Conservation (phyloP, 2,329 filamentous ascomycete genomes). For the Ophiostoma pallidulum region DNA sequence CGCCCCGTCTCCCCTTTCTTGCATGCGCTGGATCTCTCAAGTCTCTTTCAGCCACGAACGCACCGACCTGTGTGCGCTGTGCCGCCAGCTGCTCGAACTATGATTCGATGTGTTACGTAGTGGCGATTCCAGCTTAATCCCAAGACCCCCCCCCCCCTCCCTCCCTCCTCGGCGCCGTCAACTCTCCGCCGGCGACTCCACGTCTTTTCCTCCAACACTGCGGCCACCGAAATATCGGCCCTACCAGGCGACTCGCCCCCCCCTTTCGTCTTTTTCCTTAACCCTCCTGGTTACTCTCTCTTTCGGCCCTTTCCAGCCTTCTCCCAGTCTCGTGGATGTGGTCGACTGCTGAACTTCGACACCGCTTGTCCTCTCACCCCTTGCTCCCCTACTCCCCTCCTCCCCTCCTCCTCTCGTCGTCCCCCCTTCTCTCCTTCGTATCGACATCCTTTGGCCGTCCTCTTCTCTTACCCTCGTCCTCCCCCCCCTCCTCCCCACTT, state of each 20-base stretch:
- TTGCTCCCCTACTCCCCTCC: background rate
- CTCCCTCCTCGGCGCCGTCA: too few relatives aligned
- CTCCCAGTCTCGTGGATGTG: conserved; percentile 6
- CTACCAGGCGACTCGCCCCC: conserved; percentile 1
- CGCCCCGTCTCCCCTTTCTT: background rate
- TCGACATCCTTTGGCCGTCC: background rate
- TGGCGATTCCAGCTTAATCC: conserved; percentile 8
- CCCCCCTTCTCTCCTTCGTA: background rate
- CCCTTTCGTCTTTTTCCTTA: background rate
- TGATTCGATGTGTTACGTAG: conserved; percentile 14
- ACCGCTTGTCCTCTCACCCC: background rate
- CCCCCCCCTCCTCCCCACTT: background rate
- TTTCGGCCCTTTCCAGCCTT: background rate
- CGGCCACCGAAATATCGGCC: background rate
- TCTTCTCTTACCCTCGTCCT: background rate
- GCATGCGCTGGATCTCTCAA: background rate
- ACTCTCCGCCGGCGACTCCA: background rate
- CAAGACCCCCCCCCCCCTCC: too few relatives aligned
- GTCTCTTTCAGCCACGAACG: background rate
- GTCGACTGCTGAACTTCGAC: background rate
- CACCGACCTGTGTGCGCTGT: background rate
- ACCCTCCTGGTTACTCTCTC: background rate
- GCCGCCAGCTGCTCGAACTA: conserved; percentile 3
- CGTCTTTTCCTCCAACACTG: conserved; percentile 2
- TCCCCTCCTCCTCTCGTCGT: background rate